A percentile compares a stretch with the other conserved stretches of the same genome.
Conservation (phyloP, 257 asterid genomes). For the Nicotiana tomentosiformis region DNA sequence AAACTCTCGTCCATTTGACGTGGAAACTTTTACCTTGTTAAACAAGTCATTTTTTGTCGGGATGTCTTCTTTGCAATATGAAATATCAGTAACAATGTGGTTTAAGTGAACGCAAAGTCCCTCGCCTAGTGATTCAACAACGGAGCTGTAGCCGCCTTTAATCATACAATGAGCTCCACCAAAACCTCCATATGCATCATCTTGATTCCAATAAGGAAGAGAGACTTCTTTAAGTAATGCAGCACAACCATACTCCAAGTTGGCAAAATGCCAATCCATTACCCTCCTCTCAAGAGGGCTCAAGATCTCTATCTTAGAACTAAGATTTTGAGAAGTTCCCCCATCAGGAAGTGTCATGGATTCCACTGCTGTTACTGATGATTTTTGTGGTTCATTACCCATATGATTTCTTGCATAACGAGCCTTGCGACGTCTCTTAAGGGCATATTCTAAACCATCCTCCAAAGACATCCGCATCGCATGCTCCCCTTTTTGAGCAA, state of each 20-base stretch:
- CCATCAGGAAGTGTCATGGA: slow-evolving; percentile 24
- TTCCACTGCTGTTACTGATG: slow-evolving; percentile 23
- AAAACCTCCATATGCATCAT: slow-evolving; percentile 93
- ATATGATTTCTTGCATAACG: slow-evolving; percentile 21
- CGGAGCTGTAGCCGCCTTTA: slow-evolving; percentile 91
- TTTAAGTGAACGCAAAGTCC: slow-evolving; percentile 70
- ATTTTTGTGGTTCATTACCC: slow-evolving; percentile 25
- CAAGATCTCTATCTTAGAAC: slow-evolving; percentile 38
- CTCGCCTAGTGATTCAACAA: slow-evolving; percentile 77
- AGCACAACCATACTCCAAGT: slow-evolving; percentile 98
- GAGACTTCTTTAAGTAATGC: slow-evolving; percentile 90
- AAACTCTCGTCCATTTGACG: slow-evolving; percentile 72
- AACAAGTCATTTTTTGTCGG: slow-evolving; percentile 25
- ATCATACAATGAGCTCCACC: slow-evolving; percentile 99
- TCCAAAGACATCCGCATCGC: slow-evolving; percentile 91
- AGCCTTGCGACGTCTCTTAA: slow-evolving; percentile 48
- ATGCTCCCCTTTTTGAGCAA: slow-evolving; percentile 82
- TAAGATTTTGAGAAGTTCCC: slow-evolving; percentile 24
- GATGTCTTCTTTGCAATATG: slow-evolving; percentile 36
- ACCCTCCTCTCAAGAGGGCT: slow-evolving; percentile 97
- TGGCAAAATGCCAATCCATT: slow-evolving; percentile 99
- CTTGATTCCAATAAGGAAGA: slow-evolving; percentile 97
- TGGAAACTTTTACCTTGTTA: slow-evolving; percentile 63
- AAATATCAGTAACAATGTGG: slow-evolving; percentile 70
- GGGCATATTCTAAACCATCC: slow-evolving; percentile 87